Conservation (phyloP, 257 asterid genomes). For the Capsicum rhomboideum region DNA sequence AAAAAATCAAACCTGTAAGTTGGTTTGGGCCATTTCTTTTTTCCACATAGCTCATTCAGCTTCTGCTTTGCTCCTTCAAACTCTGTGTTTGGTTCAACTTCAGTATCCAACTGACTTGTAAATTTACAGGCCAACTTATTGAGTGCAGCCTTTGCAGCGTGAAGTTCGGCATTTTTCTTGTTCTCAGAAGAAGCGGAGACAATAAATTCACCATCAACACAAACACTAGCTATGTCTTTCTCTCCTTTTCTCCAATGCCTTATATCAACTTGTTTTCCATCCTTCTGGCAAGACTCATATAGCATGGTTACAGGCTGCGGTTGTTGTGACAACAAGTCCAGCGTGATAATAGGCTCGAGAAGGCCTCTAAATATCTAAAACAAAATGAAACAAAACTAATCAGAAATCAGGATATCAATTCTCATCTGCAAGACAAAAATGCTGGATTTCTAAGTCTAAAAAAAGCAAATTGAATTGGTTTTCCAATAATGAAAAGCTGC, state of each 20-base stretch:
- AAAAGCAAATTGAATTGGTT: neutral
- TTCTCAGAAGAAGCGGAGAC: slow-evolving; percentile 57
- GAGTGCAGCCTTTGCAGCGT: slow-evolving; percentile 72
- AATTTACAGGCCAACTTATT: slow-evolving; percentile 17
- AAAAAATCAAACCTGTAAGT: slow-evolving; percentile 40
- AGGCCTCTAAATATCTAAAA: slow-evolving; percentile 44
- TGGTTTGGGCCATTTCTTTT: slow-evolving; percentile 75
- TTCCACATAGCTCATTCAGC: slow-evolving; percentile 58
- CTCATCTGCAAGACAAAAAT: neutral
- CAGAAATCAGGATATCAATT: neutral
- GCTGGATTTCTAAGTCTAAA: neutral
- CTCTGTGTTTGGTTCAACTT: slow-evolving; percentile 30
- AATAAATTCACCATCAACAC: slow-evolving; percentile 44
- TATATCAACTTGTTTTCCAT: slow-evolving; percentile 47
- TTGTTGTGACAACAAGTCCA: slow-evolving; percentile 41
- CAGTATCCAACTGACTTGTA: neutral
- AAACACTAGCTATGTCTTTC: slow-evolving; percentile 39
- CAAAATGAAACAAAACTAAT: neutral
- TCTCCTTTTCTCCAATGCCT: slow-evolving; percentile 35
- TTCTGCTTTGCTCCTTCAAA: slow-evolving; percentile 57
- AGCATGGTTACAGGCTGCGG: slow-evolving; percentile 86
- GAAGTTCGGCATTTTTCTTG: slow-evolving; percentile 66
- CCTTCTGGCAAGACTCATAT: slow-evolving; percentile 60
- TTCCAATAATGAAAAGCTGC: neutral
- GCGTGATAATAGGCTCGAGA: slow-evolving; percentile 59